Evolutionary conservation across 495 filamentous ascomycete genomes (phyloP).

Genomic region (Penicillium canescens): DNA sequence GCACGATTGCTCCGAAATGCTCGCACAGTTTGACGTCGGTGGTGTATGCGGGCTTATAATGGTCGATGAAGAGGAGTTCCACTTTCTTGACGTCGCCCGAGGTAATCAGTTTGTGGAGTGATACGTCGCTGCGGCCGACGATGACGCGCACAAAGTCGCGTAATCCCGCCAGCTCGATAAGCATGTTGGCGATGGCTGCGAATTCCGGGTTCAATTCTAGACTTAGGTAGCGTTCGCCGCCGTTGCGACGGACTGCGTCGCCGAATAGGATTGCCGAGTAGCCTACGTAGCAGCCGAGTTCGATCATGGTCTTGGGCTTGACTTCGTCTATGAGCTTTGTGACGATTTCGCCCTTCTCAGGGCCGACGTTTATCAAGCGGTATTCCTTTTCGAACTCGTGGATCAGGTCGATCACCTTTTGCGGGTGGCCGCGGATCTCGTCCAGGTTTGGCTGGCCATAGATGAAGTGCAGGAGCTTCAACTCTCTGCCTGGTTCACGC

Average conservation of each 20-base stretch:
- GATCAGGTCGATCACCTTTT: conserved; percentile 64
- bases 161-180: conserved; percentile 70
- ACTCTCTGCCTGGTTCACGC: conserved; percentile 69
- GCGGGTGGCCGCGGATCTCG: conserved; percentile 62
- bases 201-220: conserved; percentile 69
- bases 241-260: conserved; percentile 56
- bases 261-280: conserved; percentile 77
- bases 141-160: conserved; percentile 64
- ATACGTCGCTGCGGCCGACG: conserved; percentile 62
- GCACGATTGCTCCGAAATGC: conserved; percentile 59
- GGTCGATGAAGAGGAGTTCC: conserved; percentile 73
- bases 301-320: conserved; percentile 70
- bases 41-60: conserved; percentile 70
- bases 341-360: conserved; percentile 69
- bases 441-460: conserved; percentile 58
- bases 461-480: conserved; percentile 69
- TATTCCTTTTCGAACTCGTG: conserved; percentile 70
- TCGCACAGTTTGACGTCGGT: conserved; percentile 74
- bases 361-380: conserved; percentile 74
- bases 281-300: conserved; percentile 80
- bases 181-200: conserved; percentile 58
- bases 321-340: conserved; percentile 60
- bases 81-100: conserved; percentile 55
- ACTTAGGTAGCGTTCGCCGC: conserved; percentile 63
- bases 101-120: conserved; percentile 53